Base-by-base conservation (phyloP, 176 grass and related monocot genomes). In the Areca catechu region DNA sequence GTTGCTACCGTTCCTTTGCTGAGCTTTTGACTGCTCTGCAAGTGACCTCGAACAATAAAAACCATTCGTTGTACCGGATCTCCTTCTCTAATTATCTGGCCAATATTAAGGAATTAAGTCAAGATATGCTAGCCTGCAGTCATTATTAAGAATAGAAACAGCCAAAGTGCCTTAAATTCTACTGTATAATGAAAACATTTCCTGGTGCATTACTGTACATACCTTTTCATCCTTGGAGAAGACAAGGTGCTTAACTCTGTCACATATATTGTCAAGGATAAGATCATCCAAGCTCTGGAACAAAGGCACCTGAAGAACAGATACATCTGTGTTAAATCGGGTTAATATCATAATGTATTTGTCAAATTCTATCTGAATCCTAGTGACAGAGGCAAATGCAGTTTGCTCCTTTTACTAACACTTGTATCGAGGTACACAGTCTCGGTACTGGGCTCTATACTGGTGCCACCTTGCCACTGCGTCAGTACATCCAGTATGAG, bases 61-160 rank as follows among this genome's bases (percentile, higher is more conserved):
- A 91, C 80, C 93, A 97, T 91, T 20, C 68, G 76, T 71, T 97
- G 93, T 72, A 97, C 93, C n/a, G 93, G 87, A 34, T 97, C 93
- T 14, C 87, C 87, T 76, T 97, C 93, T 24, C 93, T 77, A 66
- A 97, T 92, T 65, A 97, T 81, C 80, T 82, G 73, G 12, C 16
- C 30, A 49, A 15, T 22, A 66, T 16, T 1, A 58, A 16, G 16
- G 16, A 9, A 43, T 43, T 43, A 12, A 43, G 7, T 43, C 34
- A 43, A 12, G 34, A 43, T 43, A 43, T 43, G 7, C 10, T 10
- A 43, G 9, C 7, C 7, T 43, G 2, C 34, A 43, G 9, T 43
- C 9, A 14, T 12, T 34, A 43, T 9, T 43, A 43, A 43, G 34
- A 43, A 43, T 12, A 43, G 34, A 14, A 43, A 43, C 34, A 43